Percentiles rank a stretch among this genome's conserved stretches.
Conservation (phyloP, 768 basidiomycete genomes). For the Pleurotus tuoliensis region DNA sequence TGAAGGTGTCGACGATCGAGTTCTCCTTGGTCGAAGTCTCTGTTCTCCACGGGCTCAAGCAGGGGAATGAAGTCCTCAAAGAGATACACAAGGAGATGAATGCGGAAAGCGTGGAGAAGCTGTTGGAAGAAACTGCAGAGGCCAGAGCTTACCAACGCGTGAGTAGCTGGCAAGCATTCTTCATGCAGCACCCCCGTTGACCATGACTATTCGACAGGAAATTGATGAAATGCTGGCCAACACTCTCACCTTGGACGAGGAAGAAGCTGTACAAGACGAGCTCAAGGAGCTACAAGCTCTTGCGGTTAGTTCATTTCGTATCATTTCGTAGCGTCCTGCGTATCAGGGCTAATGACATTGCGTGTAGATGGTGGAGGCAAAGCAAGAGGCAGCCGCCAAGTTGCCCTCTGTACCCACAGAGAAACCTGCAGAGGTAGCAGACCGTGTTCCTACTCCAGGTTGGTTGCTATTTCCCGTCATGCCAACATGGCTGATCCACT, state of each 20-base stretch:
- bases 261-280: slow-evolving; percentile 89
- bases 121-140: slow-evolving; percentile 90
- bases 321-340: background rate
- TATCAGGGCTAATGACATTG: slow-evolving; percentile 4
- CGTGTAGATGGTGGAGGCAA: slow-evolving; percentile 26
- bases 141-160: slow-evolving; percentile 91
- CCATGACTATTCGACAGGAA: slow-evolving; percentile 55
- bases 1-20: slow-evolving; percentile 91
- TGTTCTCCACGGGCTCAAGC: slow-evolving; percentile 86
- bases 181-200: no score
- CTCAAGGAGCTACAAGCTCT: slow-evolving; percentile 64
- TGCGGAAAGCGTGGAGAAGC: slow-evolving; percentile 86
- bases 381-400: slow-evolving; percentile 24
- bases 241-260: slow-evolving; percentile 81
- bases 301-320: slow-evolving; percentile 37
- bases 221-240: slow-evolving; percentile 84
- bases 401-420: slow-evolving; percentile 55
- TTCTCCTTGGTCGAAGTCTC: slow-evolving; percentile 93
- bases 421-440: slow-evolving; percentile 28
- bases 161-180: background rate
- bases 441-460: slow-evolving; percentile 27
- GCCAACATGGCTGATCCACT: slow-evolving; percentile 5
- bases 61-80: slow-evolving; percentile 90
- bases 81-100: slow-evolving; percentile 95
- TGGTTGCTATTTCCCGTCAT: background rate